These are phyloP conservation scores for Trichoderma sp. DNA, from an alignment of 2,329 filamentous ascomycete species.

Conservation along the genomic window DNA sequence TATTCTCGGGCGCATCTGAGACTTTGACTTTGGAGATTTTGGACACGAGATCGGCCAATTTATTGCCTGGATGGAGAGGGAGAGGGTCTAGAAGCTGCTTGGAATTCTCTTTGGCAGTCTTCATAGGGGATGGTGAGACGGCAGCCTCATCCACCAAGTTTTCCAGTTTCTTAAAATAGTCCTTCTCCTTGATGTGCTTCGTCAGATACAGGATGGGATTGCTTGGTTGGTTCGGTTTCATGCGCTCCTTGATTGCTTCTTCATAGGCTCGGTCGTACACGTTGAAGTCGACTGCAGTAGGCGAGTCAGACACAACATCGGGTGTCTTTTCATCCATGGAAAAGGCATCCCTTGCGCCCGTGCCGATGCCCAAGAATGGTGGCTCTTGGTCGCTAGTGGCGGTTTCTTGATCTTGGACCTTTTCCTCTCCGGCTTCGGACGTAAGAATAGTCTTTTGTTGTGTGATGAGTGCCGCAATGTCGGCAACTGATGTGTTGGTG, in stretches of 20 bases:
- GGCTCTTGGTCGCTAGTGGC: conserved; percentile 60
- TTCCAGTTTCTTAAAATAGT: conserved; percentile 38
- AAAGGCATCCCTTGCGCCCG: conserved; percentile 53
- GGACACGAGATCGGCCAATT: conserved; percentile 21
- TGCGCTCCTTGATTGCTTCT: conserved; percentile 69
- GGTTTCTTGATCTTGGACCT: conserved; percentile 43
- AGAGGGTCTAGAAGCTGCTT: conserved; percentile 18
- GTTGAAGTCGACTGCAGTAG: conserved; percentile 77
- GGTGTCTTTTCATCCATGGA: conserved; percentile 37
- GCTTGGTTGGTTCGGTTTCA: conserved; percentile 47
- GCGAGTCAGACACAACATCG: conserved; percentile 74
- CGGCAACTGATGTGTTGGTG: conserved; percentile 42
- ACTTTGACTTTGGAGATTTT: conserved; percentile 20
- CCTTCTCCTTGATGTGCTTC: conserved; percentile 45
- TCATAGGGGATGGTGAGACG: conserved; percentile 18
- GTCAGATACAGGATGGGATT: conserved; percentile 49
- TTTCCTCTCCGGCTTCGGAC: conserved; percentile 43
- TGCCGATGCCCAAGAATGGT: conserved; percentile 74
- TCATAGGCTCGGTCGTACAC: conserved; percentile 88
- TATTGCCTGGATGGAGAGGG: conserved; percentile 13
- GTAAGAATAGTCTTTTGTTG: conserved; percentile 43
- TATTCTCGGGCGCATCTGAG: conserved; percentile 15
- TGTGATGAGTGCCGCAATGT: conserved; percentile 49
- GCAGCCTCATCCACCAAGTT: conserved; percentile 36
- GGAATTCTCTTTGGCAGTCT: conserved; percentile 21